Evolutionary conservation across 2,329 filamentous ascomycete genomes (phyloP).

Genomic region (Intubia oerlemansii): DNA sequence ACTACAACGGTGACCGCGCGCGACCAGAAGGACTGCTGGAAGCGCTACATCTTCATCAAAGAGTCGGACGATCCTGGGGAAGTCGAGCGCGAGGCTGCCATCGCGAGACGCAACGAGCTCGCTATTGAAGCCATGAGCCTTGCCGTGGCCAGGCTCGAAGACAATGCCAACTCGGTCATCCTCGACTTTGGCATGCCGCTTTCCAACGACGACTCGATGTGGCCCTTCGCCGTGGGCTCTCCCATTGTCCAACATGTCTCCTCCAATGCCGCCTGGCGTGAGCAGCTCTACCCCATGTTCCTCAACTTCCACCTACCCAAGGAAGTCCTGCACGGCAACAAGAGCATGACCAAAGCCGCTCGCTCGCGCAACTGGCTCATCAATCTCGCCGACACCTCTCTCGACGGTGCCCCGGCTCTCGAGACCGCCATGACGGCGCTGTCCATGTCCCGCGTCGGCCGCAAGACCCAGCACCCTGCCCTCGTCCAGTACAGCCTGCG

Average conservation of each 20-base stretch:
- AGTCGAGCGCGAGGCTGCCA: neutral
- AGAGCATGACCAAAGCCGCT: neutral
- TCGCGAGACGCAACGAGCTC: neutral
- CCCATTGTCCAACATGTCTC: neutral
- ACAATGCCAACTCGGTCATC: slow-evolving; percentile 1
- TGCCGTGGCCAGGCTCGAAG: slow-evolving; percentile 1
- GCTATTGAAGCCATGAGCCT: slow-evolving; percentile 1
- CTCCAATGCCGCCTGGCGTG: slow-evolving; percentile 5
- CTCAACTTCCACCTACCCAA: slow-evolving; percentile 5
- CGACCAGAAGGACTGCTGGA: slow-evolving; percentile 1
- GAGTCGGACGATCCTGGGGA: neutral
- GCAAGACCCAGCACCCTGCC: slow-evolving; percentile 1
- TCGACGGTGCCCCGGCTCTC: slow-evolving; percentile 3
- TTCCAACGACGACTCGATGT: neutral
- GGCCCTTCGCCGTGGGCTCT: neutral
- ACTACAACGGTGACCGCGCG: neutral
- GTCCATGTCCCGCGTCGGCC: slow-evolving; percentile 7
- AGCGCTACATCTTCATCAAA: slow-evolving; percentile 1
- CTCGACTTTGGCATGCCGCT: slow-evolving; percentile 2
- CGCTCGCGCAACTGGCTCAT: slow-evolving; percentile 7
- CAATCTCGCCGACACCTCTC: slow-evolving; percentile 3
- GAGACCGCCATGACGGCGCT: slow-evolving; percentile 5
- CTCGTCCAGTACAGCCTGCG: slow-evolving; percentile 7
- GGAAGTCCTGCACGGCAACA: slow-evolving; percentile 2
- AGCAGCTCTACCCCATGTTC: slow-evolving; percentile 7